These are phyloP conservation scores for Elsinoe fawcettii DNA, from an alignment of 2,329 filamentous ascomycete species.

Conservation along the genomic window DNA sequence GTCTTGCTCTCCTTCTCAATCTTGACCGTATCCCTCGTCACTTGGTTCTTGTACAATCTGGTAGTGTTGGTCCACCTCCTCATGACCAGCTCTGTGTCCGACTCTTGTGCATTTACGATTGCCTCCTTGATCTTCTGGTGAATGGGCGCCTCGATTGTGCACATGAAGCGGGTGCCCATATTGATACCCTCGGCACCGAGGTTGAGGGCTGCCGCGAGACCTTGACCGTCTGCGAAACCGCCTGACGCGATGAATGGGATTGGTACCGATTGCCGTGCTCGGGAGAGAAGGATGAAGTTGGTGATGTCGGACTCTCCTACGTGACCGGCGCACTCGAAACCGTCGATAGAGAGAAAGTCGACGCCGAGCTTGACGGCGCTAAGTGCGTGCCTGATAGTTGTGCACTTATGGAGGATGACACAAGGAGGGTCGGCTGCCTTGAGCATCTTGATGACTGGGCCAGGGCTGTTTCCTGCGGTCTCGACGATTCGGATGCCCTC, in stretches of 20 bases:
- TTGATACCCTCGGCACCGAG: constrained; percentile 92
- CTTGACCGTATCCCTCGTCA: constrained; percentile 69
- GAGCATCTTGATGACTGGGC: constrained; percentile 79
- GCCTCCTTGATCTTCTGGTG: constrained; percentile 89
- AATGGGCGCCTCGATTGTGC: constrained; percentile 85
- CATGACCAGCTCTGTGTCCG: constrained; percentile 81
- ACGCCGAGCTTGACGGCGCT: constrained; percentile 90
- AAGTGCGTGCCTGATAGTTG: constrained; percentile 85
- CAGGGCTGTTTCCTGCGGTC: constrained; percentile 83
- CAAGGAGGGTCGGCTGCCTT: constrained; percentile 61
- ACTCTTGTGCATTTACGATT: constrained; percentile 83
- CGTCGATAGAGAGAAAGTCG: constrained; percentile 93
- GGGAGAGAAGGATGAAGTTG: constrained; percentile 79
- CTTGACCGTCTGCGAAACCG: constrained; percentile 90
- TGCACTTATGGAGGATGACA: constrained; percentile 93
- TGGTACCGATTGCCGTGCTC: constrained; percentile 72
- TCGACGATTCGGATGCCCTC: constrained; percentile 89
- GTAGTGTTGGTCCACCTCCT: constrained; percentile 89
- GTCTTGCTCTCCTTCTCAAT: constrained; percentile 75
- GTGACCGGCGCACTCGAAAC: constrained; percentile 92
- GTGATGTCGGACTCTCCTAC: constrained; percentile 83
- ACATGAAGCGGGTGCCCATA: constrained; percentile 98
- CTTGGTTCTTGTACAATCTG: constrained; percentile 83
- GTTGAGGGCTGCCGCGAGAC: constrained; percentile 80
- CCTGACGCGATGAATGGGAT: constrained; percentile 94